Conservation (phyloP, 345 rosid genomes). For the Salix exigua region DNA sequence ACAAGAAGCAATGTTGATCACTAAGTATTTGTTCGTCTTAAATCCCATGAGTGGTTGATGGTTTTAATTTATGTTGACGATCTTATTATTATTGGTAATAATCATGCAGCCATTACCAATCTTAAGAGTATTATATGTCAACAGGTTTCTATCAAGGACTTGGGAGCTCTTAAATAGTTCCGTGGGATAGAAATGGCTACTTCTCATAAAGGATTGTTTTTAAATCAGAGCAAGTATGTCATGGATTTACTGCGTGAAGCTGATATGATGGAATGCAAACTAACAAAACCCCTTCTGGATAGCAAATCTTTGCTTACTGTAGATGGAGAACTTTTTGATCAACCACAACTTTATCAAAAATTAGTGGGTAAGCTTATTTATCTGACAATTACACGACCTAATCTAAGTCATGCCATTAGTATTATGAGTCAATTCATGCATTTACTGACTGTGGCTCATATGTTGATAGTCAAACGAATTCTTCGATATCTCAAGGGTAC, state of each 20-base stretch:
- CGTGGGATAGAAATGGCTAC: background rate
- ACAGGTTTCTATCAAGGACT: too few species aligned
- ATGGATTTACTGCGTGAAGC: background rate
- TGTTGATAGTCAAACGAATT: too few species aligned
- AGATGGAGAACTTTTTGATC: background rate
- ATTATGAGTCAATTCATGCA: background rate
- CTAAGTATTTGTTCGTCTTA: background rate
- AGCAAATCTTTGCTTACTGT: background rate
- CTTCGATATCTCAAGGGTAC: background rate
- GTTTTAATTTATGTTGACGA: background rate
- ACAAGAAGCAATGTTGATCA: background rate
- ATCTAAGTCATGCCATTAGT: too few species aligned
- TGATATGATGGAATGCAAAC: background rate
- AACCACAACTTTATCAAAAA: background rate
- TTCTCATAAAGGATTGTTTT: too few species aligned
- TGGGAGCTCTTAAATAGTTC: background rate
- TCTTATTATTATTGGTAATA: too few species aligned
- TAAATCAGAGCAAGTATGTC: background rate
- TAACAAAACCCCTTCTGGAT: background rate
- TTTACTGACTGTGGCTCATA: accelerated
- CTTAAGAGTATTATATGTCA: background rate
- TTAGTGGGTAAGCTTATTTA: background rate
- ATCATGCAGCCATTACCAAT: background rate
- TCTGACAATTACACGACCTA: background rate
- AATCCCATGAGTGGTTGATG: background rate